Conservation (phyloP, 768 basidiomycete genomes). For the Pseudohyphozyma bogoriensis region DNA sequence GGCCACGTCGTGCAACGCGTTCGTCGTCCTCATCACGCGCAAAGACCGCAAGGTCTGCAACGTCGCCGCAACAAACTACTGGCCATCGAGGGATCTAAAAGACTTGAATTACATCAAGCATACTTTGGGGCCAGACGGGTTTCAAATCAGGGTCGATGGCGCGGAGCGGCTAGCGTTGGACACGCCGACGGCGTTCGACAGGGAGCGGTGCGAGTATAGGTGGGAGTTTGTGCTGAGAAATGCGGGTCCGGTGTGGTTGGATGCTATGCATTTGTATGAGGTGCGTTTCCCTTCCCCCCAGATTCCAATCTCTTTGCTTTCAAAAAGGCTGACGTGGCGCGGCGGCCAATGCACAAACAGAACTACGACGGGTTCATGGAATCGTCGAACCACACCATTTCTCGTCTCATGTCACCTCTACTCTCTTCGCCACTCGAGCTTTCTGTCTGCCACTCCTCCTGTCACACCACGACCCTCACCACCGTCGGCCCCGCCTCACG, state of each 20-base stretch:
- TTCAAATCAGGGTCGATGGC: conserved; percentile 14
- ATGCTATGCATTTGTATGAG: conserved; percentile 6
- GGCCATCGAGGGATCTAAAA: not conserved
- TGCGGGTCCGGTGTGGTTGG: conserved; percentile 3
- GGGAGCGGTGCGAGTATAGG: conserved; percentile 4
- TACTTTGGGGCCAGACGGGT: conserved; percentile 11
- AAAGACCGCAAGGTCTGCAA: conserved; percentile 1
- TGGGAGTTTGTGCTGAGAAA: conserved; percentile 8
- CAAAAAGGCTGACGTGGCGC: too few relatives aligned
- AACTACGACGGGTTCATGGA: not conserved
- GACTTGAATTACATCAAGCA: not conserved
- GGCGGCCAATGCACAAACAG: not conserved
- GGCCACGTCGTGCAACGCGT: conserved; percentile 12
- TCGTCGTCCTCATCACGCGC: conserved; percentile 7
- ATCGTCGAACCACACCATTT: not conserved
- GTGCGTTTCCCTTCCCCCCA: too few relatives aligned
- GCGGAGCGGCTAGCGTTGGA: conserved; percentile 9
- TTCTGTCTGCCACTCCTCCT: not conserved
- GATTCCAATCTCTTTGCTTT: not conserved
- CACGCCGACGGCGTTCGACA: not conserved
- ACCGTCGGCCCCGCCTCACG: too few relatives aligned
- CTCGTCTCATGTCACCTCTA: not conserved
- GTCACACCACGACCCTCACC: too few relatives aligned
- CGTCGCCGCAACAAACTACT: not conserved
- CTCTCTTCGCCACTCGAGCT: not conserved